These are phyloP conservation scores for Penicillium canescens DNA, from an alignment of 495 filamentous ascomycete species.

Conservation along the genomic window DNA sequence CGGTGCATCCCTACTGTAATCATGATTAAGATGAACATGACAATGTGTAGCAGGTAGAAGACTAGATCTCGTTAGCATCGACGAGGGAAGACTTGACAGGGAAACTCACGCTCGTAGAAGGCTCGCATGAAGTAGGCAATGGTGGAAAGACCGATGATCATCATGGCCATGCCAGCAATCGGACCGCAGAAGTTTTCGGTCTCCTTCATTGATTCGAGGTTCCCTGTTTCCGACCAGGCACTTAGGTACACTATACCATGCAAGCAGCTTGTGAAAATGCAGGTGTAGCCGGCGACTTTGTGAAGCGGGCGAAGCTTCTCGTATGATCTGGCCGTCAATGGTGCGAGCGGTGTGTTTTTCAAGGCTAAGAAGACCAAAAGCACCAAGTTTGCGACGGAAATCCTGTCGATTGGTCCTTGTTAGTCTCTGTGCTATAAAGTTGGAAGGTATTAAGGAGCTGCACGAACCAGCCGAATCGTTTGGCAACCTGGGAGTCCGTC, in stretches of 20 bases:
- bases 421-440: neutral
- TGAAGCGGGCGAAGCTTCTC: constrained; percentile 60
- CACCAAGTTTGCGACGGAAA: constrained; percentile 50
- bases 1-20: constrained; percentile 54
- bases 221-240: constrained; percentile 19
- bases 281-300: constrained; percentile 55
- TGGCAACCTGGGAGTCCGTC: neutral
- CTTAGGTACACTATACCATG: constrained; percentile 45
- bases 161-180: constrained; percentile 46
- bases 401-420: constrained; percentile 32
- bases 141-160: constrained; percentile 34
- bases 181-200: constrained; percentile 44
- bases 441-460: neutral
- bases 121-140: constrained; percentile 31
- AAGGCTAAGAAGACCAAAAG: constrained; percentile 58
- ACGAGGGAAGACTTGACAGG: too few relatives aligned
- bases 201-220: constrained; percentile 29
- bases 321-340: constrained; percentile 58
- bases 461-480: constrained; percentile 5
- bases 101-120: constrained; percentile 43
- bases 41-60: constrained; percentile 57
- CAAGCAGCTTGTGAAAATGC: constrained; percentile 40
- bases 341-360: constrained; percentile 60
- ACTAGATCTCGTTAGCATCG: constrained; percentile 8
- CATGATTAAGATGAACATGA: constrained; percentile 53